These are phyloP conservation scores for Talaromyces ruber DNA, from an alignment of 495 filamentous ascomycete species.

Conservation along the genomic window DNA sequence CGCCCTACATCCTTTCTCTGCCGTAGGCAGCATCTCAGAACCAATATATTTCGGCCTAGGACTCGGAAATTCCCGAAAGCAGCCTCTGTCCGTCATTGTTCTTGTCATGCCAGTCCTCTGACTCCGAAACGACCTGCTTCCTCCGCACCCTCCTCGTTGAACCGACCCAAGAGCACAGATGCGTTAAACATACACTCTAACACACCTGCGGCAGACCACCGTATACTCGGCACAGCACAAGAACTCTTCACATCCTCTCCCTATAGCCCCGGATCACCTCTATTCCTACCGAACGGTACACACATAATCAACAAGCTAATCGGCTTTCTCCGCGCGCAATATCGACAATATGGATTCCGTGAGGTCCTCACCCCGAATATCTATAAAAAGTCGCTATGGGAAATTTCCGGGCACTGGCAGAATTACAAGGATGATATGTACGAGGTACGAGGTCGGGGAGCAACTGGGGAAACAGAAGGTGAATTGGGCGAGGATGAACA, in stretches of 20 bases:
- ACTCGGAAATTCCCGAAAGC: background rate
- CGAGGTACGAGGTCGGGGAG: constrained; percentile 61
- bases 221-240: constrained; percentile 59
- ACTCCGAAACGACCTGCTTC: background rate
- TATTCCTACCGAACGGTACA: constrained; percentile 81
- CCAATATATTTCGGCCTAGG: background rate
- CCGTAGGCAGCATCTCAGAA: background rate
- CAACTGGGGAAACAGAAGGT: constrained; percentile 33
- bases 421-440: constrained; percentile 97
- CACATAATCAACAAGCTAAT: constrained; percentile 82
- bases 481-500: constrained; percentile 59
- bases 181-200: constrained; percentile 11
- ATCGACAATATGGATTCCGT: constrained; percentile 78
- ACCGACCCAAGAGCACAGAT: background rate
- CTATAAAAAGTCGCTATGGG: constrained; percentile 87
- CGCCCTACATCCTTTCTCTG: background rate
- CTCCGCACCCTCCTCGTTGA: background rate
- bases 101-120: background rate
- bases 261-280: constrained; percentile 80
- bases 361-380: constrained; percentile 92
- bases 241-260: constrained; percentile 70
- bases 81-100: background rate
- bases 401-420: constrained; percentile 82
- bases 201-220: constrained; percentile 50
- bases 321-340: constrained; percentile 78